Conservation (phyloP, 2,329 filamentous ascomycete genomes). For the Colletotrichum acutatum region DNA sequence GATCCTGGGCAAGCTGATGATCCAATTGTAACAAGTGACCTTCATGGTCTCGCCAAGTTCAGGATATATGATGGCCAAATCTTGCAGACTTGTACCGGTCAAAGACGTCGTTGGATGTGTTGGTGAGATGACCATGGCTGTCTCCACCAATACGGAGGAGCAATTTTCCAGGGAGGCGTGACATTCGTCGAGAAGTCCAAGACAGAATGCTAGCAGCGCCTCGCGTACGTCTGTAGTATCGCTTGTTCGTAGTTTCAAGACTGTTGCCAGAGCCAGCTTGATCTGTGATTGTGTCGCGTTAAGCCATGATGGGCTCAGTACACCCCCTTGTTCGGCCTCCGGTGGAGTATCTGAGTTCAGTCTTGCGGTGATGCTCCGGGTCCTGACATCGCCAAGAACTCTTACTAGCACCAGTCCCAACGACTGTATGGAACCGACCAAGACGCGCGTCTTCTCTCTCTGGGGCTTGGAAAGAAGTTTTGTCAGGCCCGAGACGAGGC, state of each 20-base stretch:
- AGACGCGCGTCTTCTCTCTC: slow-evolving; percentile 65
- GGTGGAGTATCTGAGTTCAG: slow-evolving; percentile 9
- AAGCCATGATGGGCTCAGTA: slow-evolving; percentile 73
- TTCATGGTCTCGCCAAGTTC: slow-evolving; percentile 74
- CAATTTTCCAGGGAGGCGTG: slow-evolving; percentile 77
- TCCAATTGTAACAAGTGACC: slow-evolving; percentile 81
- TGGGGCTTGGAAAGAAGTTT: slow-evolving; percentile 78
- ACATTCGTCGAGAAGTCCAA: slow-evolving; percentile 82
- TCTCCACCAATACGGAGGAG: slow-evolving; percentile 80
- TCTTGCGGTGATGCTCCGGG: slow-evolving; percentile 56
- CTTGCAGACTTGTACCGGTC: slow-evolving; percentile 63
- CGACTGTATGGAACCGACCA: slow-evolving; percentile 70
- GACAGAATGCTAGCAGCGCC: slow-evolving; percentile 76
- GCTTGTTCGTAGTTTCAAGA: slow-evolving; percentile 80
- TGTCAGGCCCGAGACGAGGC: slow-evolving; percentile 84
- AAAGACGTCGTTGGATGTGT: slow-evolving; percentile 53
- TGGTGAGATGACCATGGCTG: slow-evolving; percentile 75
- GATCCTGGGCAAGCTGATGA: slow-evolving; percentile 80
- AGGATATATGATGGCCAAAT: slow-evolving; percentile 71
- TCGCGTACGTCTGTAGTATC: slow-evolving; percentile 75
- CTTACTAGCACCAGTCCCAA: slow-evolving; percentile 65
- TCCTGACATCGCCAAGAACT: slow-evolving; percentile 68
- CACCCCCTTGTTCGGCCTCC: slow-evolving; percentile 47
- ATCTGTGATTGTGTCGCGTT: slow-evolving; percentile 84
- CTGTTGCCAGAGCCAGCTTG: slow-evolving; percentile 81